Base-by-base conservation (phyloP, 192 early-diverging fungal genomes). In the Oehlia diaphana region DNA sequence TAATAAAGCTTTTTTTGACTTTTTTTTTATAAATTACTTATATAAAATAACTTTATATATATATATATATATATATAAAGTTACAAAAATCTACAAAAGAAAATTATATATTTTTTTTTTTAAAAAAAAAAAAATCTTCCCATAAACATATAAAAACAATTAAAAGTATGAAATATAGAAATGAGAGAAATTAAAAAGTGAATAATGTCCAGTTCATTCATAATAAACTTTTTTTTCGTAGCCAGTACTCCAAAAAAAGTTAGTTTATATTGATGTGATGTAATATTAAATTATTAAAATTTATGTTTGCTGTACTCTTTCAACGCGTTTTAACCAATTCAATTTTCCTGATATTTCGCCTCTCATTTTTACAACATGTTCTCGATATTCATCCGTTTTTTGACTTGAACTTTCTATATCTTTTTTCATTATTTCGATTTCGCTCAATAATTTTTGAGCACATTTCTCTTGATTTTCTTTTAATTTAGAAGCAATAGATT, bases 391-490 rank as follows among this genome's bases (percentile, higher is more conserved):
- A 31, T 21, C 21, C 2, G 77, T 78, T 26, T 68, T 70, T 26
- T 62, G 35, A 61, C 23, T 78, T 61, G 65, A 61, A 14, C 28
- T 35, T 37, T 69, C 77, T 26, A 78, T 44, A 9, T 70, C 77
- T 61, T 33, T 64, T 49, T 70, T 78, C 67, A 78, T 78, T 2
- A 14, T 23, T 39, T 78, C 67, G 9, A 78, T 70, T 61, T 78
- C 77, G n/a, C 21, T 35, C 9, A 78, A 70, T n/a, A 78, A 70
- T 78, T 78, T 28, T 69, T 44, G 33, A 28, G 77, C 67, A 62
- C 49, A 70, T 61, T 78, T 78, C 23, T 78, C 77, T 58, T 78
- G 77, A 70, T 78, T 78, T 61, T 71, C 49, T 78, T 78, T 53
- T 37, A 78, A 70, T 66, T 78, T 69, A 31, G 23, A 9, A 50